Evolutionary conservation across 306 rosid species (phyloP).

Genomic region (Oxytropis ochrocephala): DNA sequence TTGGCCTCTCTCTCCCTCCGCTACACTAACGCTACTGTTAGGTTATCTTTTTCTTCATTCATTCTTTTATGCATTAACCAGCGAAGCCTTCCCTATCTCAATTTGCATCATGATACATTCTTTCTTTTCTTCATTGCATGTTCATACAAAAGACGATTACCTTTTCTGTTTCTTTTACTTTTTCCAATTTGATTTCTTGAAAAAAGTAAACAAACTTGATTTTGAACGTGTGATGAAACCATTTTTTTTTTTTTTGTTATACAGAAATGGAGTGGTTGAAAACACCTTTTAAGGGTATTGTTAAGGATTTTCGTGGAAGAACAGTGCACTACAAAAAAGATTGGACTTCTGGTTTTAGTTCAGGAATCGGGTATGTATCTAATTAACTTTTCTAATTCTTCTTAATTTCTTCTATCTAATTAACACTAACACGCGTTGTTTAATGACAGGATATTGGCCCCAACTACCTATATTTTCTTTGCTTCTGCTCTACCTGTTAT

Average conservation of each 20-base stretch:
- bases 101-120: not conserved
- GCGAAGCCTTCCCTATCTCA: not conserved
- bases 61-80: not conserved
- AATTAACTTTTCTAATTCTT: not conserved
- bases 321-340: slow-evolving; percentile 58
- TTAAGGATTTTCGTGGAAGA: slow-evolving; percentile 56
- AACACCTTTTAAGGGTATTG: slow-evolving; percentile 62
- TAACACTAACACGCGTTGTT: not conserved
- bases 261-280: slow-evolving; percentile 44
- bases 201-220: not conserved
- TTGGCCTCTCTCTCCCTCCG: no score
- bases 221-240: not conserved
- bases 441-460: slow-evolving; percentile 59
- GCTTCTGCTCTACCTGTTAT: slow-evolving; percentile 86
- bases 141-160: not conserved
- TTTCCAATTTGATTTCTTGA: not conserved
- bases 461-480: slow-evolving; percentile 67
- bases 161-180: no score
- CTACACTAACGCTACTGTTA: not conserved
- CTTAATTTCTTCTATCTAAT: not conserved
- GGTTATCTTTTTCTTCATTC: not conserved
- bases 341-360: slow-evolving; percentile 52
- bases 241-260: no score
- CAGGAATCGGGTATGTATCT: slow-evolving; percentile 59
- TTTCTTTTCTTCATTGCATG: no score